These are phyloP conservation scores for Alternaria longipes DNA, from an alignment of 2,329 filamentous ascomycete genomes.

Conservation along the genomic window DNA sequence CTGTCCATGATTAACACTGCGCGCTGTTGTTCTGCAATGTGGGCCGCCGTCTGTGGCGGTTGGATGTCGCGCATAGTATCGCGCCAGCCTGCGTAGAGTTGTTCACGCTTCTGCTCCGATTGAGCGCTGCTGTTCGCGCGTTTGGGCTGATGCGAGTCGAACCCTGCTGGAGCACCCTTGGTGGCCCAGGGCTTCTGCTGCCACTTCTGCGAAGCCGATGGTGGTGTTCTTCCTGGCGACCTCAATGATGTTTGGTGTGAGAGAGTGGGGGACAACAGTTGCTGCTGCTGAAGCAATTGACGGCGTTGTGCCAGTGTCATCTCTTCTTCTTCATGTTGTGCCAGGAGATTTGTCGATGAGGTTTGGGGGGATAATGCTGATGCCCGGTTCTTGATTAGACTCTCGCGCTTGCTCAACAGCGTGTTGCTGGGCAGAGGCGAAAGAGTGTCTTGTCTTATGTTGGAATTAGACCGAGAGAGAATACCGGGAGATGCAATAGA, in stretches of 20 bases:
- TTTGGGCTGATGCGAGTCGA: conserved; percentile 52
- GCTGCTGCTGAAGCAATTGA: conserved; percentile 49
- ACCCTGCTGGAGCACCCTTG: conserved; percentile 37
- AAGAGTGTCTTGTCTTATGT: conserved; percentile 21
- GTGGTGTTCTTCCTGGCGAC: conserved; percentile 29
- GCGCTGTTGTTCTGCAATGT: conserved; percentile 49
- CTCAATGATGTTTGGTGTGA: conserved; percentile 22
- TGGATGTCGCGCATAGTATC: conserved; percentile 42
- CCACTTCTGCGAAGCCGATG: conserved; percentile 42
- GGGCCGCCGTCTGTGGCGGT: conserved; percentile 28
- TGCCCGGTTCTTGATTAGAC: conserved; percentile 56
- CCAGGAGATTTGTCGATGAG: conserved; percentile 39
- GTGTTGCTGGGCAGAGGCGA: conserved; percentile 53
- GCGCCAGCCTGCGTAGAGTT: conserved; percentile 48
- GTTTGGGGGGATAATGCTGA: conserved; percentile 50
- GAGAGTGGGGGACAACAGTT: conserved; percentile 21
- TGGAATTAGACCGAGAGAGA: conserved; percentile 37
- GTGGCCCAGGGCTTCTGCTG: conserved; percentile 39
- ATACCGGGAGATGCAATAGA: conserved; percentile 23
- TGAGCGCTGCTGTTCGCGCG: conserved; percentile 36
- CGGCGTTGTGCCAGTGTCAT: conserved; percentile 74
- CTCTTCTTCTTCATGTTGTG: conserved; percentile 63
- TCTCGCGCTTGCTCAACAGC: conserved; percentile 65
- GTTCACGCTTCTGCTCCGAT: conserved; percentile 44
- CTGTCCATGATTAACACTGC: conserved; percentile 66